Evolutionary conservation across 352 stramenopile species (phyloP).

Genomic region (Pythium scleroteichum): DNA sequence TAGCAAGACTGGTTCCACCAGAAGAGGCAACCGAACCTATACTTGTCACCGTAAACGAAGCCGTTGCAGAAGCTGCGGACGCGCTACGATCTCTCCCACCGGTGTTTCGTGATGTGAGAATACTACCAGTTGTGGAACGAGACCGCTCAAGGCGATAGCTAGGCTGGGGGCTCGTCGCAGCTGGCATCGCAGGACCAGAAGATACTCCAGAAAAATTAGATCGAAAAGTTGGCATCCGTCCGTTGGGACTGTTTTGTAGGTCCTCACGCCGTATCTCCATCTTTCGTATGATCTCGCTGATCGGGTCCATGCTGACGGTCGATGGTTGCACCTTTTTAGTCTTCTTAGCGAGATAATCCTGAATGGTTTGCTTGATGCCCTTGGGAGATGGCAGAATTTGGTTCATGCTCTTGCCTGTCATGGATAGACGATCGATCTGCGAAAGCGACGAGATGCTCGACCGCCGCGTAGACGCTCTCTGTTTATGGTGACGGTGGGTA

Average conservation of each 20-base stretch:
- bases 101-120: slow-evolving; percentile 4
- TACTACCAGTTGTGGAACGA: slow-evolving; percentile 18
- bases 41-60: slow-evolving; percentile 25
- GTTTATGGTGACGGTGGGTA: slow-evolving; percentile 14
- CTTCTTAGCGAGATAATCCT: slow-evolving; percentile 61
- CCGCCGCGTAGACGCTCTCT: slow-evolving; percentile 37
- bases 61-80: slow-evolving; percentile 14
- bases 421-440: slow-evolving; percentile 57
- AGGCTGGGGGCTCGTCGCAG: too few species aligned
- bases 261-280: slow-evolving; percentile 28
- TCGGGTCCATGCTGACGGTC: slow-evolving; percentile 21
- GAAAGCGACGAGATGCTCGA: slow-evolving; percentile 70
- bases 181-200: neutral
- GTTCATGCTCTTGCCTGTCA: slow-evolving; percentile 54
- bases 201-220: slow-evolving; percentile 9
- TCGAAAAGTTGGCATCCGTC: neutral
- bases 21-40: slow-evolving; percentile 9
- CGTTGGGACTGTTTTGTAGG: slow-evolving; percentile 10
- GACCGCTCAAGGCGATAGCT: slow-evolving; percentile 16
- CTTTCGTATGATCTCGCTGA: slow-evolving; percentile 29
- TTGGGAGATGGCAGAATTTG: slow-evolving; percentile 51
- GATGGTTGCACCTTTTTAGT: slow-evolving; percentile 71
- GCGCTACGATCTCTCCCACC: slow-evolving; percentile 21
- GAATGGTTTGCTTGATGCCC: slow-evolving; percentile 60
- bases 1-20: slow-evolving; percentile 7